Base-by-base conservation (phyloP, 495 filamentous ascomycete species). In the Cenococcum geophilum region DNA sequence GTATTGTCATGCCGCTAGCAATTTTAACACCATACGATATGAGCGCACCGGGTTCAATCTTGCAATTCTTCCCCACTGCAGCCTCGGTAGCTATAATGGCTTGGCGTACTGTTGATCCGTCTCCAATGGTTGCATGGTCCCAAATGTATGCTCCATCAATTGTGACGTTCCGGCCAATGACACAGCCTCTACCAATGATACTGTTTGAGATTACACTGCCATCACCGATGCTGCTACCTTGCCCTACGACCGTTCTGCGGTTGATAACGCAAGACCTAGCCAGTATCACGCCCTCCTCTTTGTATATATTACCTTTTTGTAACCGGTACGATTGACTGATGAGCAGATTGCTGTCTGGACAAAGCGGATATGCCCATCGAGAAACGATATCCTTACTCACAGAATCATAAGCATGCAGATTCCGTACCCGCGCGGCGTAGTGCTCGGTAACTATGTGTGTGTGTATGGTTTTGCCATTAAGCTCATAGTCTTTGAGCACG, bases 401-500 rank as follows among this genome's bases (percentile, higher is more conserved):
- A 20, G 91, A 85, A 71, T 96, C 90, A 72, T 97, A 99, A 55
- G 92, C 86, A 70, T 86, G 86, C 42, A 97, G 76, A 66, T 89
- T 95, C 63, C 82, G 85, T 11, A 89, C 92, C 52, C 93, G 81
- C 0, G 91, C 89, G 4, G 89, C 88, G 57, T 92, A 91, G 57
- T 82, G 75, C 53, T 89, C 83, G 23, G 82, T 81, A 55, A 96
- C 75, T 58, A 98, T 86, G 62, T 96, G 84, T n/a, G 89, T 88
- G 70, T 96, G 89, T 32, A 99, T 88, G 5, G 90, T 91, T 77
- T 97, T 97, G 23, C 90, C 91, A 73, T 97, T 96, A 50, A 97
- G 79, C 72, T 99, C 93, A 73, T 88, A 95, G 69, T 99, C 93
- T 74, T 96, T 97, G 22, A 99, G 78, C 16, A 97, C 89, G 60